Conservation (phyloP, 2,329 filamentous ascomycete genomes). For the Myriosclerotinia curreyana region DNA sequence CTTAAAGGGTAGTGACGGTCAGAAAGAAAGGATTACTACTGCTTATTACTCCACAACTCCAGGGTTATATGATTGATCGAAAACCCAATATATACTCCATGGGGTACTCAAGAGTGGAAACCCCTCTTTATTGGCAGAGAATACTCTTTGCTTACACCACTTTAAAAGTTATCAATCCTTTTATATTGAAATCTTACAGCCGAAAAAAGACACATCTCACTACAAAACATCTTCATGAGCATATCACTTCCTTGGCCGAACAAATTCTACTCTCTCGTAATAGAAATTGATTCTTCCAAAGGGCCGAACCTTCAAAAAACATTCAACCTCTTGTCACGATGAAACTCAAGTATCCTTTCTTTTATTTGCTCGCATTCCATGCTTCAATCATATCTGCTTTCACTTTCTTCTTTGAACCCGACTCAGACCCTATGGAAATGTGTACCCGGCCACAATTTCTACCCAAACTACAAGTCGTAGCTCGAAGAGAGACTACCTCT, state of each 20-base stretch:
- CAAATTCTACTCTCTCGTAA: not conserved
- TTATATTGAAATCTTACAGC: not conserved
- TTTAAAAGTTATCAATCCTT: not conserved
- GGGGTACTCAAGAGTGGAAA: not conserved
- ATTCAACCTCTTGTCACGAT: not conserved
- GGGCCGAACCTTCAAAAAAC: constrained; percentile 2
- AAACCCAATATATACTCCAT: not conserved
- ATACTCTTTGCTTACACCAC: not conserved
- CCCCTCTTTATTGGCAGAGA: not conserved
- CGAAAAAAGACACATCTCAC: not conserved
- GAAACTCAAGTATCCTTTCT: not conserved
- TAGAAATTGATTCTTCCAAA: not conserved
- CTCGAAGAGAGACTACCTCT: not conserved
- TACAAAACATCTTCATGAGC: not conserved
- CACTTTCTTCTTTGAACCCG: too few species aligned
- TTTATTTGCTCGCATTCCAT: not conserved
- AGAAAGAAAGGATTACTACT: not conserved
- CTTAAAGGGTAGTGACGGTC: not conserved
- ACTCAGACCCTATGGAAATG: not conserved
- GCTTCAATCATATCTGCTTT: not conserved
- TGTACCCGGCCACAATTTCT: too few species aligned
- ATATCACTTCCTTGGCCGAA: constrained; percentile 4
- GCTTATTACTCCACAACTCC: not conserved
- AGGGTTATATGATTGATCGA: not conserved
- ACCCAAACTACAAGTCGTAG: not conserved